Conservation (phyloP, 345 rosid species). For the Microcos paniculata region DNA sequence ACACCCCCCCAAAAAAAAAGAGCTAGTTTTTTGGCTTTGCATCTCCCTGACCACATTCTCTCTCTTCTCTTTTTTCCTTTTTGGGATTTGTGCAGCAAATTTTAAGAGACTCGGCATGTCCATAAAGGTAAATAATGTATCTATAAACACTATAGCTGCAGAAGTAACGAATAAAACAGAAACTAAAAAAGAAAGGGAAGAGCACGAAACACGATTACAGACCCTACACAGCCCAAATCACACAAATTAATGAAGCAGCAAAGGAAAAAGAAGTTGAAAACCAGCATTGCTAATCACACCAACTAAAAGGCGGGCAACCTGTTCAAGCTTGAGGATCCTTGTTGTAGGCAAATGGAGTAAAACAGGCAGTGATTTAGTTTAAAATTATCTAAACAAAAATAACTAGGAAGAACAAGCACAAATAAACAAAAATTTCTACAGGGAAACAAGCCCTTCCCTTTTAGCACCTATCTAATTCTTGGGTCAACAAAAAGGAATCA, state of each 20-base stretch:
- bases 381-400: neutral
- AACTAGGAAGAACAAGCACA: neutral
- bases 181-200: neutral
- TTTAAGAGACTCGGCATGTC: neutral
- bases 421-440: neutral
- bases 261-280: neutral
- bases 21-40: neutral
- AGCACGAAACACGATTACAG: neutral
- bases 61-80: too few species aligned
- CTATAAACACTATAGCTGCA: neutral
- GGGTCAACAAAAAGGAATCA: neutral
- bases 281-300: neutral
- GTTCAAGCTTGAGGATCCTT: neutral
- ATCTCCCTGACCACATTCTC: neutral
- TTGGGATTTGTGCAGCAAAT: neutral
- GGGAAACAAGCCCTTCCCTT: neutral
- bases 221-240: neutral
- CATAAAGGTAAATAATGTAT: neutral
- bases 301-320: neutral
- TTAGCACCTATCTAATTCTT: neutral
- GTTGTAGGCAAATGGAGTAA: neutral
- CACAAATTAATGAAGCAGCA: neutral
- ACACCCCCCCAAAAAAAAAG: too few species aligned
- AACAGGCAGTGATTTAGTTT: neutral
- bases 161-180: neutral